Evolutionary conservation across 441 rosid species (phyloP), one percentile per base, ranked within the genome.

Genomic region (Populus hybrid): DNA sequence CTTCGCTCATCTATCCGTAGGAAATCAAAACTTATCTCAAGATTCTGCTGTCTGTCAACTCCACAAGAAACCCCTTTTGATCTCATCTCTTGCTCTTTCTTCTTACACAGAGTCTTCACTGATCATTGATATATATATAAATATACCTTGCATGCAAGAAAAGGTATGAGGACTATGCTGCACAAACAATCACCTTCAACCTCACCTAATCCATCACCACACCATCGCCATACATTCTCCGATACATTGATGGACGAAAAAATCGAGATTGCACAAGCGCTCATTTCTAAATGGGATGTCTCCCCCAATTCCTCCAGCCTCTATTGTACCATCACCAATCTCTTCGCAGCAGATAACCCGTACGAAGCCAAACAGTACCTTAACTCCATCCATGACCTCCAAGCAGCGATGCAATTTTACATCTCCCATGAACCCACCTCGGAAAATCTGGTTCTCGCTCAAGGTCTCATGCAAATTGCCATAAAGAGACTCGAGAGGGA

Each of bases 401-500:
- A 86, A 8, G 61, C 87, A 21, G 88, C 91, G 1, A 90, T 88
- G 89, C 88, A 84, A 26, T 80, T 76, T 70, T 87, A 84, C 12
- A 71, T 76, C 28, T 24, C 70, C 3, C 70, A 80, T 32, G 75
- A 86, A 35, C 67, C 91, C 0, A 40, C 59, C 40, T 87, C 93
- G 0, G 78, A 85, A 6, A 87, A 82, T 71, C 91, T 92, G 57
- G 83, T 79, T 8, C 83, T n/a, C 21, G 90, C 95, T 16, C 92
- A 86, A 8, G 74, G n/a, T n/a, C 86, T 94, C 40, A 93, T 90
- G 94, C 89, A 86, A 20, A 77, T 71, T 3, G 93, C 96, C 65
- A 93, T 93, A 91, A 90, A 85, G 79, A 78, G 91, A 57, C 80
- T 94, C 18, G 87, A 89, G 78, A 88, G 73, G 75, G 98, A 94